A percentile compares a stretch with the other conserved stretches of the same genome.
These are phyloP conservation scores for Kodamaea kaohsiungensis DNA, from an alignment of 805 yeast genomes.

Conservation along the genomic window DNA sequence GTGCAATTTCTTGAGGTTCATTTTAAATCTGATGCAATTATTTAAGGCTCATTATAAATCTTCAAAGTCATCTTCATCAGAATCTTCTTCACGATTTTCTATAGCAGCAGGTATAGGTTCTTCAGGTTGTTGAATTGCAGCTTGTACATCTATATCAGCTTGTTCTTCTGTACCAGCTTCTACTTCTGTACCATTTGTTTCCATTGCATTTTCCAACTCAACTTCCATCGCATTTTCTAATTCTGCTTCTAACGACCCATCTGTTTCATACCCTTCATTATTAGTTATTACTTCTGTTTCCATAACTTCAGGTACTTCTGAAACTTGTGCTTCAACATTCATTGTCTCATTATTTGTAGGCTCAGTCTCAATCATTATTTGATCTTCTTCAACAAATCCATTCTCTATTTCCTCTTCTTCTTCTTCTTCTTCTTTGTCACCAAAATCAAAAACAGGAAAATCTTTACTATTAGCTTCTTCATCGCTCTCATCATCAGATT, in stretches of 20 bases:
- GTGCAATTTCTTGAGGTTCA: no score
- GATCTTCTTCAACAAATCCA: not conserved
- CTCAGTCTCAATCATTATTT: not conserved
- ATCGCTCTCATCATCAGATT: constrained; percentile 15
- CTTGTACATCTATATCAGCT: not conserved
- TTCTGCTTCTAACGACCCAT: constrained; percentile 10
- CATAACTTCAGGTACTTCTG: no score
- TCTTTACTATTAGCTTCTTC: constrained; percentile 4
- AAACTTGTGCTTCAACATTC: no score
- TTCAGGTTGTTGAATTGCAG: not conserved
- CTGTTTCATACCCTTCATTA: not conserved
- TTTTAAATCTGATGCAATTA: no score
- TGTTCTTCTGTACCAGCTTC: not conserved
- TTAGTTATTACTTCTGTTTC: not conserved
- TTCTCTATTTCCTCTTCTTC: constrained; percentile 1
- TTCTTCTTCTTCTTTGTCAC: constrained; percentile 6
- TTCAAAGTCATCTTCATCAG: constrained; percentile 14
- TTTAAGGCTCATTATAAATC: constrained; percentile 6
- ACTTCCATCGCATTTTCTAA: constrained; percentile 11
- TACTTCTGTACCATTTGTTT: not conserved
- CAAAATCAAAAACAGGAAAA: constrained; percentile 16
- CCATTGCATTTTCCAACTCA: not conserved
- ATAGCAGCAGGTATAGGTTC: not conserved
- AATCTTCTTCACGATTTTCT: constrained; percentile 5
- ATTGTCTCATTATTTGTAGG: not conserved